Conservation (phyloP, 2,329 filamentous ascomycete species). For the Diatrype stigma region DNA sequence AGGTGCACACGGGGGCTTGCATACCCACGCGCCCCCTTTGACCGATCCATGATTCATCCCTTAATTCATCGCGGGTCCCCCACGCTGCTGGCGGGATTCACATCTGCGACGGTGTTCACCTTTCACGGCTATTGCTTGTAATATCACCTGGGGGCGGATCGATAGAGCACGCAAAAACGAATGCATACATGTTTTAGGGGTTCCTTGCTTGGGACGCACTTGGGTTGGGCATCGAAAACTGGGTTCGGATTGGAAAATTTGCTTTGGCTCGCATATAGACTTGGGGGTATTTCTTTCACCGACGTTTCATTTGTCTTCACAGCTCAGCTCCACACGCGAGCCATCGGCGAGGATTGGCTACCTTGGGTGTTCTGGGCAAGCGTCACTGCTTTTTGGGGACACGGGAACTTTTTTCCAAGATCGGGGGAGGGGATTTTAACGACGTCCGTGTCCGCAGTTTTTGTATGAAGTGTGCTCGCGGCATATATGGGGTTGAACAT, state of each 20-base stretch:
- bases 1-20: not conserved
- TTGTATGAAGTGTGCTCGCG: constrained; percentile 18
- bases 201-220: constrained; percentile 15
- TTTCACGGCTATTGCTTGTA: constrained; percentile 4
- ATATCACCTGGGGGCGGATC: constrained; percentile 3
- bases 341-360: constrained; percentile 20
- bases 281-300: constrained; percentile 14
- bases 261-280: constrained; percentile 30
- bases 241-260: constrained; percentile 25
- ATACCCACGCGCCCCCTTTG: not conserved
- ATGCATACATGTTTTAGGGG: constrained; percentile 4
- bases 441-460: no score
- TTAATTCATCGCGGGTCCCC: not conserved
- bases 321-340: constrained; percentile 12
- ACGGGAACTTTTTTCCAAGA: not conserved
- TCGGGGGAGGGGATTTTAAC: no score
- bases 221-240: constrained; percentile 25
- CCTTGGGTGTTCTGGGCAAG: constrained; percentile 4
- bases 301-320: constrained; percentile 17
- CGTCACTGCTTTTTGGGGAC: not conserved
- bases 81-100: not conserved
- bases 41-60: not conserved
- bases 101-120: not conserved
- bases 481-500: constrained; percentile 18
- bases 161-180: constrained; percentile 7